Evolutionary conservation across 768 basidiomycete species (phyloP).

Genomic region (Suillus alpinus): DNA sequence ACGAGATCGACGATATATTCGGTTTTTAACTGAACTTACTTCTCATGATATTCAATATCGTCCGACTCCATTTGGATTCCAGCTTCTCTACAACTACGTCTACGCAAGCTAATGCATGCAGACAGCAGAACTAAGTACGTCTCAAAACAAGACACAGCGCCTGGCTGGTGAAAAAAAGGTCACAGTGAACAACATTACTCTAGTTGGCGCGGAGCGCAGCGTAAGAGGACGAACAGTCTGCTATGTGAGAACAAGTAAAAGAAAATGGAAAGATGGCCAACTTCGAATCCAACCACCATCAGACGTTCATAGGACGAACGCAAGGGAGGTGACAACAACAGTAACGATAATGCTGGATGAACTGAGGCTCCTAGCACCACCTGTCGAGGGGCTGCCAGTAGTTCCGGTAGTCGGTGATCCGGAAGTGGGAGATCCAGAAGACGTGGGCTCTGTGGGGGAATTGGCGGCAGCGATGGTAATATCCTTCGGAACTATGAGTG

Average conservation of each 20-base stretch:
- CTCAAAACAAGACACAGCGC: neutral
- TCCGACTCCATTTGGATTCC: neutral
- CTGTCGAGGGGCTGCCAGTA: constrained; percentile 17
- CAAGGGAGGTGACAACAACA: constrained; percentile 44
- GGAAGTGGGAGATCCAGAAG: constrained; percentile 18
- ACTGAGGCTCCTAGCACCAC: constrained; percentile 45
- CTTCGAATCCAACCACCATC: neutral
- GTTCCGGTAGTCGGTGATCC: constrained; percentile 19
- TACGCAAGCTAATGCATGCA: neutral
- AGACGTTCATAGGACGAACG: constrained; percentile 38
- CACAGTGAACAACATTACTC: neutral
- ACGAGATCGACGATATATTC: constrained; percentile 75
- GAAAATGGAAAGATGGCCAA: neutral
- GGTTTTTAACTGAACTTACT: constrained; percentile 29
- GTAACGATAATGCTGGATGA: constrained; percentile 51
- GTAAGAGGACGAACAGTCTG: neutral
- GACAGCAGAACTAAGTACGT: neutral
- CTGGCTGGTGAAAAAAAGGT: neutral
- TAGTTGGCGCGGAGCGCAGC: neutral
- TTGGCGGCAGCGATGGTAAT: constrained; percentile 40
- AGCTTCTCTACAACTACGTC: constrained; percentile 1
- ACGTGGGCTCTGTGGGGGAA: constrained; percentile 24
- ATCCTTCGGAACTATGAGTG: constrained; percentile 62
- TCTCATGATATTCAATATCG: neutral
- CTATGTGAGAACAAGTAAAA: neutral